These are phyloP conservation scores for Sclerotinia spermophila DNA, from an alignment of 2,329 filamentous ascomycete genomes.

Conservation along the genomic window DNA sequence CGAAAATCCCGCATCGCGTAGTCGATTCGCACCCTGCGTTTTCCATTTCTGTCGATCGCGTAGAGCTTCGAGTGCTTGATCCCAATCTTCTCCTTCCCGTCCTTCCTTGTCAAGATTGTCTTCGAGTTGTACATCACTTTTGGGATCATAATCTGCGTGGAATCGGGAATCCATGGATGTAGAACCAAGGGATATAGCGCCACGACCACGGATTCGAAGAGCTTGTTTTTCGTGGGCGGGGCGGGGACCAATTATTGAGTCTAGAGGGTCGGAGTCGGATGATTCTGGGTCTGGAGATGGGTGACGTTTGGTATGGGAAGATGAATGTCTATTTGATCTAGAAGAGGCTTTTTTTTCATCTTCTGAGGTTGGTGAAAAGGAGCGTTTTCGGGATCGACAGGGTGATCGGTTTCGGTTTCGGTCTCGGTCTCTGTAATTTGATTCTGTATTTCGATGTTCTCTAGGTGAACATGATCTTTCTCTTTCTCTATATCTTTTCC, in stretches of 20 bases:
- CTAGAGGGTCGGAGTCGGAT: conserved; percentile 67
- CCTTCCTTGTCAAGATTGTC: conserved; percentile 44
- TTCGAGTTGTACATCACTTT: conserved; percentile 49
- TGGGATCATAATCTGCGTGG: conserved; percentile 59
- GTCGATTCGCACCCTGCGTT: conserved; percentile 68
- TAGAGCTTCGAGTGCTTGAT: conserved; percentile 71
- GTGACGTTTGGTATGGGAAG: conserved; percentile 10
- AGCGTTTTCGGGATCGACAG: conserved; percentile 21
- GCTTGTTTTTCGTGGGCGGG: conserved; percentile 45
- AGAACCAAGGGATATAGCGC: conserved; percentile 50
- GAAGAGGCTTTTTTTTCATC: background rate
- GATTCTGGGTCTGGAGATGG: conserved; percentile 24
- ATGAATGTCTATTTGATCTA: conserved; percentile 16
- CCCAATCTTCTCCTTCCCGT: conserved; percentile 61
- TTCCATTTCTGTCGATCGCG: conserved; percentile 78
- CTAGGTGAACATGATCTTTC: conserved; percentile 30
- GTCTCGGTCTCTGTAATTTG: conserved; percentile 35
- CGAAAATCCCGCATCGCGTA: conserved; percentile 74
- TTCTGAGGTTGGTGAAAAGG: background rate
- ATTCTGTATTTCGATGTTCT: conserved; percentile 29
- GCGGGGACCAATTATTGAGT: conserved; percentile 73
- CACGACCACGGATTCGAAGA: conserved; percentile 62
- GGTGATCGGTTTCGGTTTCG: conserved; percentile 33
- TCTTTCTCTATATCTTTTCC: conserved; percentile 23
- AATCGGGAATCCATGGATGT: conserved; percentile 75